phyloP scores from a whole-genome alignment of 2,329 filamentous ascomycete species.

The Macrophomina phaseolina region DNA sequence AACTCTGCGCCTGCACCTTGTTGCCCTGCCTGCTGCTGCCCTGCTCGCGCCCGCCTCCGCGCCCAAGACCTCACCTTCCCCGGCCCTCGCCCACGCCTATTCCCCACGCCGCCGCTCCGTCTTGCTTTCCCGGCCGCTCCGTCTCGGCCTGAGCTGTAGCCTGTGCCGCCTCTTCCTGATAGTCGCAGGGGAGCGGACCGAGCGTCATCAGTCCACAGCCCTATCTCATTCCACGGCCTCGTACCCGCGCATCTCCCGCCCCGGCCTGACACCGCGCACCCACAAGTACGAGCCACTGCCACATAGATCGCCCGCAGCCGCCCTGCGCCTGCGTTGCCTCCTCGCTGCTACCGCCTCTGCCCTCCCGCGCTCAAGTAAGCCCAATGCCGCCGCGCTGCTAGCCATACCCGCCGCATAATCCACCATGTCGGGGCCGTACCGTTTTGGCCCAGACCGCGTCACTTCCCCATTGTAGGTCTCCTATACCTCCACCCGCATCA shows the following conservation, averaged over 20 bases:
- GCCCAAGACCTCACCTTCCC: background rate
- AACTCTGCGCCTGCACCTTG: conserved; percentile 5
- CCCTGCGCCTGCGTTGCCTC: background rate
- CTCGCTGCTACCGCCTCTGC: background rate
- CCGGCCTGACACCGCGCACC: conserved; percentile 1
- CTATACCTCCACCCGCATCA: background rate
- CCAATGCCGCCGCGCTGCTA: conserved; percentile 20
- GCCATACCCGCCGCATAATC: conserved; percentile 19
- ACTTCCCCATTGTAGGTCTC: conserved; percentile 31
- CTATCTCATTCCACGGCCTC: conserved; percentile 13
- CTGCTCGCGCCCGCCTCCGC: conserved; percentile 12
- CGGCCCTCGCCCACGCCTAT: background rate
- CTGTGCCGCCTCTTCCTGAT: background rate
- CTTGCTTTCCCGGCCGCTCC: background rate
- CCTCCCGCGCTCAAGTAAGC: conserved; percentile 6
- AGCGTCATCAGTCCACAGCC: conserved; percentile 24
- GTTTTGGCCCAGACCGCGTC: conserved; percentile 23
- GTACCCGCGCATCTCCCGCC: conserved; percentile 15
- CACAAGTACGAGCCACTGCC: conserved; percentile 10
- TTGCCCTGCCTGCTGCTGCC: conserved; percentile 13
- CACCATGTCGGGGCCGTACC: conserved; percentile 27
- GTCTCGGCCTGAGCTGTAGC: background rate
- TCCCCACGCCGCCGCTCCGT: background rate
- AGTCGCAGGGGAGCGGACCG: conserved; percentile 15
- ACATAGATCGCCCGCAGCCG: conserved; percentile 2